Evolutionary conservation across 371 early-diverging fungal species (phyloP).

Genomic region (Mucor ambiguus): DNA sequence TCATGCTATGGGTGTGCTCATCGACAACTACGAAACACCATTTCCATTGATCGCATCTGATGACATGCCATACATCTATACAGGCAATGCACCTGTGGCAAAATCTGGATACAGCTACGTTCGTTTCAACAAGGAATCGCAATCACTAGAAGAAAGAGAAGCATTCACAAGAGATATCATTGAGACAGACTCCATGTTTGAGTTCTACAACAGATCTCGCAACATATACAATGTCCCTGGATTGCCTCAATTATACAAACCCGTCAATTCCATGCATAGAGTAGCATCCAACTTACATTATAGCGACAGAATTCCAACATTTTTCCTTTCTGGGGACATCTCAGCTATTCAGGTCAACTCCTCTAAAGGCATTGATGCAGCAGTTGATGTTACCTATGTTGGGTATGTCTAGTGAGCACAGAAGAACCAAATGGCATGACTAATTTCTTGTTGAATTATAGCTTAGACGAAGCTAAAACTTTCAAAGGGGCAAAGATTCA

Average conservation of each 20-base stretch:
- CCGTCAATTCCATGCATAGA: conserved; percentile 20
- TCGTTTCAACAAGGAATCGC: conserved; percentile 5
- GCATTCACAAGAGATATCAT: conserved; percentile 14
- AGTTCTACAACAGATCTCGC: conserved; percentile 24
- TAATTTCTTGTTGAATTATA: not conserved
- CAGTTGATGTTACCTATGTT: conserved; percentile 7
- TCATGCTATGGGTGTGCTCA: not conserved
- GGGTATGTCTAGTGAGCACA: conserved; percentile 6
- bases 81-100: conserved; percentile 23
- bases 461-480: not conserved
- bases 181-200: conserved; percentile 11
- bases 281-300: conserved; percentile 15
- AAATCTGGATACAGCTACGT: conserved; percentile 21
- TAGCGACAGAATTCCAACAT: conserved; percentile 22
- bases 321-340: conserved; percentile 15
- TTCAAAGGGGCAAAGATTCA: conserved; percentile 12
- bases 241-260: conserved; percentile 7
- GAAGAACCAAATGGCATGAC: not conserved
- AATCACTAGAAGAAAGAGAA: conserved; percentile 2
- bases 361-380: conserved; percentile 4
- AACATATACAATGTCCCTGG: conserved; percentile 8
- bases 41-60: not conserved
- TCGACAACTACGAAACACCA: not conserved
- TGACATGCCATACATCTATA: conserved; percentile 11
- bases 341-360: not conserved